Base-by-base conservation (phyloP, 2,329 filamentous ascomycete species). In the Colletotrichum simmondsii region DNA sequence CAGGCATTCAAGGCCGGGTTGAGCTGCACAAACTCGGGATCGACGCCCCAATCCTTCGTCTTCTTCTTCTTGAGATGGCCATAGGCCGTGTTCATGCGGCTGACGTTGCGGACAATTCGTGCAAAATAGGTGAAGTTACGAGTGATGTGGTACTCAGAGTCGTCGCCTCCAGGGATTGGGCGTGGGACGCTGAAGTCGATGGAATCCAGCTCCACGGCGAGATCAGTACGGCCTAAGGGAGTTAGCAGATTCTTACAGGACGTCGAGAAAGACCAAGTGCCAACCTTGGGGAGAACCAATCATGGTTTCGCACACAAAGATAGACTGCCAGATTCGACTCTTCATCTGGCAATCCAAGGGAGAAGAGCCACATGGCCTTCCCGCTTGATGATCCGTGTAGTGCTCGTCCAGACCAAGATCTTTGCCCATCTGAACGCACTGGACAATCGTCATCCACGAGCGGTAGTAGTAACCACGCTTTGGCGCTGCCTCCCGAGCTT, bases 391-490 rank as follows among this genome's bases (percentile, higher is more conserved):
- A 57, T 92, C 90, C 71, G 93, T 92, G 74, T 91, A 91, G 83
- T 98, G 96, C 75, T 98, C 95, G 79, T 98, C 92, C 6, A 98
- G 86, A 24, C 95, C 94, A 37, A 98, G 86, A 79, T 98, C 96
- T 78, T 97, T 97, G 30, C 92, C 95, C 94, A 98, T 98, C 59
- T 95, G 93, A 8, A 97, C 93, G 75, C 96, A 95, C 73, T 95
- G 94, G 65, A 98, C 96, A 24, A 97, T 91, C 5, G 94, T 94
- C 91, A 98, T 97, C 96, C 97, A 98, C 0, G 97, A 98, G 49
- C 96, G 92, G 83, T 97, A 98, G 82, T 97, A 98, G 80, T 98
- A 98, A 1, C 97, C 97, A 73, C 94, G 92, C 80, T 97, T 97
- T 0, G 96, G 95, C 10, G 93, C 92, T n/a, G 94, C 93, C 82